phyloP scores from a whole-genome alignment of 176 grass and related monocot species.

The Musa acuminata region DNA sequence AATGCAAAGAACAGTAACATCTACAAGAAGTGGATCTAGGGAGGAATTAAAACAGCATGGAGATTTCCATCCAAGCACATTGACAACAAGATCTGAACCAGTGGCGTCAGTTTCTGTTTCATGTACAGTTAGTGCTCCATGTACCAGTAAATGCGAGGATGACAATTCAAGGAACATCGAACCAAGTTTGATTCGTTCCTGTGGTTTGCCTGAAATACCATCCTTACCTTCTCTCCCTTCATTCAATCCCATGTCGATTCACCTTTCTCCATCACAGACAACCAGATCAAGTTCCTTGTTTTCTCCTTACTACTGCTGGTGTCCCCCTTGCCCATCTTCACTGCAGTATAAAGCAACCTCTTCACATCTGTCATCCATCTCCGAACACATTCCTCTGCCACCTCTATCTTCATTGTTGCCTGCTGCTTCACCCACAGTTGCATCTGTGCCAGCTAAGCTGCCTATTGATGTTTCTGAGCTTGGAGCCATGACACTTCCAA shows the following conservation, averaged over 20 bases:
- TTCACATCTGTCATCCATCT: conserved; percentile 25
- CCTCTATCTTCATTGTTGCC: conserved; percentile 44
- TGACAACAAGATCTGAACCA: conserved; percentile 12
- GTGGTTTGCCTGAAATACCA: conserved; percentile 32
- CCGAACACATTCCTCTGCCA: conserved; percentile 30
- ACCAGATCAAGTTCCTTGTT: conserved; percentile 27
- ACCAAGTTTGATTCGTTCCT: conserved; percentile 23
- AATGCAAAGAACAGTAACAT: conserved; percentile 27
- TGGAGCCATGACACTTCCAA: conserved; percentile 38
- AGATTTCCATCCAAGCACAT: conserved; percentile 25
- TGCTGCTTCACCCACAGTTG: conserved; percentile 28
- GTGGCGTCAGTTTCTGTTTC: conserved; percentile 14
- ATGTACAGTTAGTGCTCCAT: background rate
- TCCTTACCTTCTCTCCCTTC: conserved; percentile 34
- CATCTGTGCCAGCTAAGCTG: conserved; percentile 34
- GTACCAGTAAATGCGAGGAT: conserved; percentile 2
- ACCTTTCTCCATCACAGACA: conserved; percentile 26
- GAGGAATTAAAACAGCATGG: conserved; percentile 42
- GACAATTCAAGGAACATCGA: conserved; percentile 25
- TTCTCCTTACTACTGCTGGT: conserved; percentile 95
- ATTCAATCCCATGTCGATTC: conserved; percentile 44
- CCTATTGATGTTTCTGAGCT: conserved; percentile 31
- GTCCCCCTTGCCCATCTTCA: conserved; percentile 64
- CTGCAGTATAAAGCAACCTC: conserved; percentile 43
- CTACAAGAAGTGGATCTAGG: conserved; percentile 28